Base-by-base conservation (phyloP, 805 yeast genomes). In the Metschnikowia lunata region DNA sequence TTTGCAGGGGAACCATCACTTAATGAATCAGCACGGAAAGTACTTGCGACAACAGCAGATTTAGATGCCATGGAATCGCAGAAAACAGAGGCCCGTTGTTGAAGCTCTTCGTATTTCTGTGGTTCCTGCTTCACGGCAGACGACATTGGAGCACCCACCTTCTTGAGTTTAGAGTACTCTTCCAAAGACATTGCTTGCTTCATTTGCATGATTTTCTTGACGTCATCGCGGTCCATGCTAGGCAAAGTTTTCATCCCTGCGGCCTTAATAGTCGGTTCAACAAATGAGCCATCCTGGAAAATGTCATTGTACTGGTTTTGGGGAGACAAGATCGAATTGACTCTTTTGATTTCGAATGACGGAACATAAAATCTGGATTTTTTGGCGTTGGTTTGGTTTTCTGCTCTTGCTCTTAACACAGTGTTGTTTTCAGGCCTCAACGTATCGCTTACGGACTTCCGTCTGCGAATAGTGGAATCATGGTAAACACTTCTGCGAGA, bases 221-320 rank as follows among this genome's bases (percentile, higher is more conserved):
- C 71, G 42, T 73, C 77, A 36, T 69, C 69, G 12, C 64, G 59
- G 46, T 72, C 75, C 76, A 73, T 73, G 49, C 76, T 72, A 37
- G 78, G 77, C 37, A 72, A 62, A 2, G 76, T 72, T 45, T 66
- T 71, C 76, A 73, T 72, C 12, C 77, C 77, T 28, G 56, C 58
- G n/a, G 72, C 57, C 45, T 61, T 64, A 23, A 73, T 73, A 6
- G 77, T 72, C n/a, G 70, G 62, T 42, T 46, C 43, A 6, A 46
- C 45, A 29, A 48, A 46, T 23, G 56, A 42, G 7, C 51, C 51
- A 43, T 66, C 71, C 15, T 60, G 64, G 45, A 66, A 66, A 9
- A 68, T 64, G 39, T 71, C 76, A 45, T 69, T 63, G 52, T 70
- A 71, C 44, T 55, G 57, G 42, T 67, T 62, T 41, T 62, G 57